Evolutionary conservation across 495 filamentous ascomycete species (phyloP), one percentile per base, ranked within the genome.

Genomic region (Penicillium goetzii): DNA sequence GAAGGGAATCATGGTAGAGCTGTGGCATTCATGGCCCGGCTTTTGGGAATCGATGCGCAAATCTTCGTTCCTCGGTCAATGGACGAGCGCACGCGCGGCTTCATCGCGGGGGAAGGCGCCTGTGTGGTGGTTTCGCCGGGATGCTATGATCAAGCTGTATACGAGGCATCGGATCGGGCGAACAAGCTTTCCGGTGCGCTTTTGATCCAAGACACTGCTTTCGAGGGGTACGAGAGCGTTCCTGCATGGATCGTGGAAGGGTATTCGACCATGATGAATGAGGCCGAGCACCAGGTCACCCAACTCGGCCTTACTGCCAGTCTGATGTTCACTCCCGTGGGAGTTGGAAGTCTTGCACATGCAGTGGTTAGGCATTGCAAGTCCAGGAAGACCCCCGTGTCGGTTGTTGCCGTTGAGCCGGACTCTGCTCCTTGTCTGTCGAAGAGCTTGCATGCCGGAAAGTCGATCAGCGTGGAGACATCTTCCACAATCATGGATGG

Each of bases 1-100:
- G 87, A 88, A 41, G 90, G 89, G 0, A 93, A 93, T 66, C 88
- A 89, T 80, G 90, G 90, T 1, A 78, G 89, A 6, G 89, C 90
- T 2, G 83, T 89, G 2, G 86, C 88, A 0, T 79, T 81, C 4
- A 89, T 91, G 84, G 88, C 82, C 0, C 62, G 66, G n/a, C 73
- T 86, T 15, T 66, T 92, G 11, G 78, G 73, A 0, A 69, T 90
- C 0, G 68, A 76, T 0, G 76, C 78, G 0, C 69, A 71, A 26
- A 81, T 92, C 19, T 88, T 83, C 58, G 87, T 90, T 5, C 86
- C 88, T 0, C 53, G 56, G 2, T 68, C 74, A 23, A 85, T 89
- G 82, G 72, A 83, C 56, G 60, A 76, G 23, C 61, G 67, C 0
- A 90, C 87, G 1, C 76, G 73, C n/a, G 69, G 72, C 12, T 68